Conservation (phyloP, 1,139 yeast species). For the Suzukiozyma palmioleophila region DNA sequence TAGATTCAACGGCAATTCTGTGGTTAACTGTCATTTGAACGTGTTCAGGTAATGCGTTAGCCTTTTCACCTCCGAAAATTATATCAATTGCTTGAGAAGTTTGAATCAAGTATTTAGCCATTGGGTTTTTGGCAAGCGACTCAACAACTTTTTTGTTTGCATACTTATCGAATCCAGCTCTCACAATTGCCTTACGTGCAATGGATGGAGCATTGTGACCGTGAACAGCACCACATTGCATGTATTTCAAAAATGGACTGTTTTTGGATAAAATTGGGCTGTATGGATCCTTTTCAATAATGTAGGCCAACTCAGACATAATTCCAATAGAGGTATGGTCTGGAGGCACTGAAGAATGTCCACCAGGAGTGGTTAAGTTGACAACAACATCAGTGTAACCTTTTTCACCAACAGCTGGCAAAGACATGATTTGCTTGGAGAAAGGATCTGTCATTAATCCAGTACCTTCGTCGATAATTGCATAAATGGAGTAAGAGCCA, state of each 20-base stretch:
- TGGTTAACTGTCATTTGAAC: constrained; percentile 29
- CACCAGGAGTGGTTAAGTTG: constrained; percentile 39
- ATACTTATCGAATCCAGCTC: constrained; percentile 29
- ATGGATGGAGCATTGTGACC: constrained; percentile 19
- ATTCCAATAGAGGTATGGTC: constrained; percentile 45
- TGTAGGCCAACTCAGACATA: constrained; percentile 34
- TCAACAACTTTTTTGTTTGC: constrained; percentile 27
- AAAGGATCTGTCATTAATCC: constrained; percentile 24
- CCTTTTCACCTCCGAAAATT: constrained; percentile 35
- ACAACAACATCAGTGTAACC: constrained; percentile 33
- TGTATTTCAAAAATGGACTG: constrained; percentile 29
- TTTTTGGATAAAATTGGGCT: constrained; percentile 24
- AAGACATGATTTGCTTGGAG: constrained; percentile 32
- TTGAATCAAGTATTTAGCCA: constrained; percentile 24
- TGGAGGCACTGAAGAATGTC: constrained; percentile 44
- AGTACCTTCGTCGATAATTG: constrained; percentile 42
- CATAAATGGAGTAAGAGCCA: constrained; percentile 34
- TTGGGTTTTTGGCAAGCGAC: constrained; percentile 12
- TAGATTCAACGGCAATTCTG: constrained; percentile 29
- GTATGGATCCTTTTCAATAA: constrained; percentile 36
- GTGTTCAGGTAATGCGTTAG: constrained; percentile 39
- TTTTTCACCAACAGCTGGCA: constrained; percentile 39
- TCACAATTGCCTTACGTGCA: constrained; percentile 24
- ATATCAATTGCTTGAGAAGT: constrained; percentile 39
- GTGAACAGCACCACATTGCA: constrained; percentile 38